Evolutionary conservation across 352 stramenopile species (phyloP).

Genomic region (Elongisporangium senticosum): DNA sequence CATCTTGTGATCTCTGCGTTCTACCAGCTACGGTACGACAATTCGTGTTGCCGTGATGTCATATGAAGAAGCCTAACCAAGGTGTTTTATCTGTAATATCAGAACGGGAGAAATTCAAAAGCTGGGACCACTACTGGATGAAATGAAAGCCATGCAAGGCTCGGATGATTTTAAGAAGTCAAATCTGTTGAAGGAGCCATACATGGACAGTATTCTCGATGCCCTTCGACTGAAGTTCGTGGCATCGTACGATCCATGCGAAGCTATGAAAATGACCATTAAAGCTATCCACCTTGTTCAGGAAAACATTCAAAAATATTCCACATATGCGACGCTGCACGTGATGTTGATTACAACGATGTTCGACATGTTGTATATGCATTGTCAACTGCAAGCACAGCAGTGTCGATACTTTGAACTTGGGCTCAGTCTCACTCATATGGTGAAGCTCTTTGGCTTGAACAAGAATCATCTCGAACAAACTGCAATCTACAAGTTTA

Average conservation of each 20-base stretch:
- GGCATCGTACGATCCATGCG: slow-evolving; percentile 31
- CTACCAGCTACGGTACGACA: slow-evolving; percentile 38
- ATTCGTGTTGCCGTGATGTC: neutral
- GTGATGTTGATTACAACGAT: slow-evolving; percentile 48
- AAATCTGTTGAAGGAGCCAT: slow-evolving; percentile 23
- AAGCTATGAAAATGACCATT: slow-evolving; percentile 44
- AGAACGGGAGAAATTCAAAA: slow-evolving; percentile 43
- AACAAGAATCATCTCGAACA: slow-evolving; percentile 41
- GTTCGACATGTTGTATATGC: slow-evolving; percentile 65
- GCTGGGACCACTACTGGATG: slow-evolving; percentile 32
- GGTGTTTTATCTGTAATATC: neutral
- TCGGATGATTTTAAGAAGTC: slow-evolving; percentile 6
- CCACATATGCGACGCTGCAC: slow-evolving; percentile 25
- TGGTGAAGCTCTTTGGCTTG: slow-evolving; percentile 44
- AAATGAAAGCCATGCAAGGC: slow-evolving; percentile 25
- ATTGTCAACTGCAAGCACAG: slow-evolving; percentile 47
- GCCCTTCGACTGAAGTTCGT: slow-evolving; percentile 33
- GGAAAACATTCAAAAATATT: slow-evolving; percentile 35
- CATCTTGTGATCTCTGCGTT: slow-evolving; percentile 59
- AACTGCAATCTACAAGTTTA: slow-evolving; percentile 43
- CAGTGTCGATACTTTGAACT: slow-evolving; percentile 68
- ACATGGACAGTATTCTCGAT: slow-evolving; percentile 53
- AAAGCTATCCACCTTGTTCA: slow-evolving; percentile 47
- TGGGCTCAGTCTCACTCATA: slow-evolving; percentile 47
- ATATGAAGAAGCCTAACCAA: neutral